Percentiles rank a stretch among this genome's conserved stretches.
Conservation (phyloP, 2,329 filamentous ascomycete genomes). For the Hymenoscyphus infarciens region DNA sequence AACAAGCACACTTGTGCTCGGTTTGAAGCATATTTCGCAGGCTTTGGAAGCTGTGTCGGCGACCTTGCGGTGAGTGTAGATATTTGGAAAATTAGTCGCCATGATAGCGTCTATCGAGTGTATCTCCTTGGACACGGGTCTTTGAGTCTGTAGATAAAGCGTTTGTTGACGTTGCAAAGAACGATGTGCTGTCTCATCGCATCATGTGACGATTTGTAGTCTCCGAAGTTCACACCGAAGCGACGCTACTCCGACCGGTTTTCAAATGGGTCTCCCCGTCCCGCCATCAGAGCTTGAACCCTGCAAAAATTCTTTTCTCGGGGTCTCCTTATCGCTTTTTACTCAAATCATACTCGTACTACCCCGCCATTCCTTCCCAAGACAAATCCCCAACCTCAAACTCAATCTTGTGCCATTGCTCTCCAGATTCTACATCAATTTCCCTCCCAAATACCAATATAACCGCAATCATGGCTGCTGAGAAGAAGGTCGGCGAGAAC, state of each 20-base stretch:
- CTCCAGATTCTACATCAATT: not conserved
- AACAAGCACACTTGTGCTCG: conserved; percentile 80
- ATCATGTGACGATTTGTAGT: not conserved
- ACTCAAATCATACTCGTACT: too few species aligned
- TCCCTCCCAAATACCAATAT: conserved; percentile 2
- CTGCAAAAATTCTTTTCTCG: conserved; percentile 5
- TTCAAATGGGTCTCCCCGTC: not conserved
- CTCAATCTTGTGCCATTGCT: not conserved
- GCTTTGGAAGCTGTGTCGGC: conserved; percentile 78
- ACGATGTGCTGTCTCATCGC: not conserved
- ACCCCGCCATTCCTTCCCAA: not conserved
- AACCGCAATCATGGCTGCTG: conserved; percentile 27
- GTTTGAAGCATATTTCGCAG: conserved; percentile 91
- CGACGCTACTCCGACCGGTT: not conserved
- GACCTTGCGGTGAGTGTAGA: conserved; percentile 82
- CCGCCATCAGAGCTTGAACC: conserved; percentile 1
- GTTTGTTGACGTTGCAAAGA: not conserved
- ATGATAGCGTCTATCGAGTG: not conserved
- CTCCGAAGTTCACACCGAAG: not conserved
- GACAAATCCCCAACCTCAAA: not conserved
- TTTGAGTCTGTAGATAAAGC: not conserved
- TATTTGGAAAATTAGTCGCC: conserved; percentile 59
- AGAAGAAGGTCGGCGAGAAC: conserved; percentile 33
- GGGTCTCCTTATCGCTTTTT: not conserved
- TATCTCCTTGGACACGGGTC: not conserved